These are phyloP conservation scores for Fomitopsis pulvina DNA, from an alignment of 768 basidiomycete genomes.

Conservation along the genomic window DNA sequence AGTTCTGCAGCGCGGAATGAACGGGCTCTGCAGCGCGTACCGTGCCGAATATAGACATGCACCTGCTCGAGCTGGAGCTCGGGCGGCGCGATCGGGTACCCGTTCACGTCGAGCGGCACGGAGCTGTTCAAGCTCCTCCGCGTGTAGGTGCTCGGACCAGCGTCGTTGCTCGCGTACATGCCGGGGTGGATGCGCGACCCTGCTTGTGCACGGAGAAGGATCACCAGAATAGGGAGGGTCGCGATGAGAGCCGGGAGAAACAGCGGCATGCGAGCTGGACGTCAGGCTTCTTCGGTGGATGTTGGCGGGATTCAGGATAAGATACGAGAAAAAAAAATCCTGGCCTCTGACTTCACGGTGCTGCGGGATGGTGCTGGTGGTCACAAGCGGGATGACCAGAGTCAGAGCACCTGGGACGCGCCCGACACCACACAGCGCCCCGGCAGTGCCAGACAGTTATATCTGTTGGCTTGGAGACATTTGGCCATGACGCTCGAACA, in stretches of 20 bases:
- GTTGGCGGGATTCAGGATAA: too few relatives aligned
- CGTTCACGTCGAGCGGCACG: slow-evolving; percentile 44
- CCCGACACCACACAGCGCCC: too few relatives aligned
- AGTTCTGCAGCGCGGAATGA: background rate
- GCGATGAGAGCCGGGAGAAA: background rate
- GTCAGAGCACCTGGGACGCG: too few relatives aligned
- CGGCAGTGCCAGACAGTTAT: too few relatives aligned
- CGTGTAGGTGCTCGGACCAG: background rate
- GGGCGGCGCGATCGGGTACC: slow-evolving; percentile 52
- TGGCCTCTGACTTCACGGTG: too few relatives aligned
- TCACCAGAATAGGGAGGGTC: background rate
- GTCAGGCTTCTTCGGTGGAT: too few relatives aligned
- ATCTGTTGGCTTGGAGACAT: too few relatives aligned
- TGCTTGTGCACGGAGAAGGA: background rate
- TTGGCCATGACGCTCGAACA: too few relatives aligned
- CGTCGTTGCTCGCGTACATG: background rate
- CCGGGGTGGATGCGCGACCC: background rate
- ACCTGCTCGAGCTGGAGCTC: slow-evolving; percentile 61
- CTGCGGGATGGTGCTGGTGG: too few relatives aligned
- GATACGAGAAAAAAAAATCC: too few relatives aligned
- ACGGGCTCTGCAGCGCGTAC: slow-evolving; percentile 30
- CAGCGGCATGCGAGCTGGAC: background rate
- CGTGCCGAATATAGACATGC: slow-evolving; percentile 70
- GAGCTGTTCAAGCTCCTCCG: slow-evolving; percentile 6
- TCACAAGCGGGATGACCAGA: too few relatives aligned